A percentile compares a stretch with the other conserved stretches of the same genome.
phyloP scores from a whole-genome alignment of 169 alveolate species.

The Eimeria falciformis region DNA sequence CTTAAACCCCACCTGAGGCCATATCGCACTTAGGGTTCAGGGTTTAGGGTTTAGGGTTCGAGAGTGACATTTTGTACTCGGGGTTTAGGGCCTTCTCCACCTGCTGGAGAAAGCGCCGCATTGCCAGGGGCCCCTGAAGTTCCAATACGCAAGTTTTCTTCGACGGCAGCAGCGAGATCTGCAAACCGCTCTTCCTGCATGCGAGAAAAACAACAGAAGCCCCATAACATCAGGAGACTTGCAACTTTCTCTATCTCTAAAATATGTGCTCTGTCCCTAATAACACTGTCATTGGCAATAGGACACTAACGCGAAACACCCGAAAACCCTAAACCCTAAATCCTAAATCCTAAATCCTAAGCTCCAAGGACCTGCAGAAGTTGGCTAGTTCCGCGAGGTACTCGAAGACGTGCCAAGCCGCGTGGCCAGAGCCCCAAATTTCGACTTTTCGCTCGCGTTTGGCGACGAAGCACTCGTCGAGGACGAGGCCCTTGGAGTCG shows the following conservation, averaged over 20 bases:
- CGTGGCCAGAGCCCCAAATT: slow-evolving; percentile 20
- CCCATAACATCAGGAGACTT: too few species aligned
- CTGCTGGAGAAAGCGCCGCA: not conserved
- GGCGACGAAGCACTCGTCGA: slow-evolving; percentile 69
- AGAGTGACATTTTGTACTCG: not conserved
- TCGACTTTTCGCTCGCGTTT: not conserved
- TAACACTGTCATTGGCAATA: too few species aligned
- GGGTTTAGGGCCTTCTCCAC: not conserved
- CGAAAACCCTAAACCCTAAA: too few species aligned
- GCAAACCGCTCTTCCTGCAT: not conserved
- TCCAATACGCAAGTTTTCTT: not conserved
- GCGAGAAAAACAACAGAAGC: too few species aligned
- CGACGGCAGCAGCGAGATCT: not conserved
- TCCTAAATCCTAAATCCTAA: too few species aligned
- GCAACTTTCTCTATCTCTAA: too few species aligned
- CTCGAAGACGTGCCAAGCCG: not conserved
- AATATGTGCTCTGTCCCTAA: too few species aligned
- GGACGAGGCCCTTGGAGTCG: slow-evolving; percentile 59
- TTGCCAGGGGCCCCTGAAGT: slow-evolving; percentile 3
- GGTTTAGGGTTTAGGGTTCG: not conserved
- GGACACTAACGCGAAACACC: too few species aligned
- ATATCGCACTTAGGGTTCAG: too few species aligned
- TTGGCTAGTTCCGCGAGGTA: slow-evolving; percentile 11
- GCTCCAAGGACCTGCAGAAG: slow-evolving; percentile 74
- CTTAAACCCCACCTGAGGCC: too few species aligned